Conservation (phyloP, 2,329 filamentous ascomycete species). For the Penicillium sp. region DNA sequence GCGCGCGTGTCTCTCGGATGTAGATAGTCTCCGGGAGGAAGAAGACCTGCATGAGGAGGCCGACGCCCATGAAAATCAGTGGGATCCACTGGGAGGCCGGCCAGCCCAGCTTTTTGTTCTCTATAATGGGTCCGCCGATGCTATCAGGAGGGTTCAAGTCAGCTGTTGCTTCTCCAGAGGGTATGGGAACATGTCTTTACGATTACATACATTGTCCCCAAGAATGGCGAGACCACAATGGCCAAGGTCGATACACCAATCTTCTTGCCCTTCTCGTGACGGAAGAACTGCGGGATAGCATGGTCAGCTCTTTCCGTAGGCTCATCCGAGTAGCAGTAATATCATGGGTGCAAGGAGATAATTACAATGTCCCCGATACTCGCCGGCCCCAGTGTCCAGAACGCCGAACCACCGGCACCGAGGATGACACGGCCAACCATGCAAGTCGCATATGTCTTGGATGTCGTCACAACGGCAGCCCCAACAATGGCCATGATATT, state of each 20-base stretch:
- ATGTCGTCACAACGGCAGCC: constrained; percentile 2
- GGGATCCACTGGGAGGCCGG: constrained; percentile 7
- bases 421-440: constrained; percentile 7
- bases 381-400: constrained; percentile 7
- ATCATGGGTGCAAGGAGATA: too few relatives aligned
- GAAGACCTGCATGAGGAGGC: constrained; percentile 8
- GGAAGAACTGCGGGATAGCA: constrained; percentile 1
- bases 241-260: constrained; percentile 7
- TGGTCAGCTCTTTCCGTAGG: background rate
- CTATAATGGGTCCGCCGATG: constrained; percentile 6
- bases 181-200: too few relatives aligned
- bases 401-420: constrained; percentile 7
- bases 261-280: constrained; percentile 8
- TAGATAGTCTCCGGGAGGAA: constrained; percentile 8
- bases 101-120: constrained; percentile 6
- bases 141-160: background rate
- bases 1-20: constrained; percentile 1
- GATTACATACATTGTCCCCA: constrained; percentile 7
- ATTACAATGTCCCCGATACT: constrained; percentile 8
- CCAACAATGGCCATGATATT: constrained; percentile 5
- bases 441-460: constrained; percentile 6
- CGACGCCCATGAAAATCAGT: constrained; percentile 3
- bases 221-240: constrained; percentile 5
- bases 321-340: too few relatives aligned
- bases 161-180: background rate